These are phyloP conservation scores for Corymbia maculata DNA, from an alignment of 345 rosid species.

Conservation along the genomic window DNA sequence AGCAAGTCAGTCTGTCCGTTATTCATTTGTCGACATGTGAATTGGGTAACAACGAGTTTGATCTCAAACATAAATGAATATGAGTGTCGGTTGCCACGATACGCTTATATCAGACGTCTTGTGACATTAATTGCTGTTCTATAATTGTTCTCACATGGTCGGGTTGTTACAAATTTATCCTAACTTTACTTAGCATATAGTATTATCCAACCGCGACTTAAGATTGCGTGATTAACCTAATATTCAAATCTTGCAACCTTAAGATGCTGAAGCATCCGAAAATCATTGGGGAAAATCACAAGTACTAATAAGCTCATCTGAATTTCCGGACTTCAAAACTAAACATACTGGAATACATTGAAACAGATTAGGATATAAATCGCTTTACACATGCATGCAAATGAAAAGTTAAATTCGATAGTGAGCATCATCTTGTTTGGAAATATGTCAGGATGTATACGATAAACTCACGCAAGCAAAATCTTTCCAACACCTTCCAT, in stretches of 20 bases:
- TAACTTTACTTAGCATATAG: not conserved
- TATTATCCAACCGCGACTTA: not conserved
- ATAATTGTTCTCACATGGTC: not conserved
- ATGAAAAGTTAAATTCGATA: not conserved
- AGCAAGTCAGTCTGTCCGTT: not conserved
- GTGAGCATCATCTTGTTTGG: not conserved
- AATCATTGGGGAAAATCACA: not conserved
- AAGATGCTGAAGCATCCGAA: not conserved
- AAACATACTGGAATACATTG: not conserved
- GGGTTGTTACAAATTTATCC: not conserved
- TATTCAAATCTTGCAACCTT: not conserved
- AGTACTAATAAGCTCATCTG: not conserved
- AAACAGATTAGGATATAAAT: not conserved
- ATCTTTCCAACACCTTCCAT: not conserved
- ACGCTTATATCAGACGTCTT: not conserved
- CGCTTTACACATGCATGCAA: not conserved
- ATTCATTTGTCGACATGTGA: not conserved
- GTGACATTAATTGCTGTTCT: not conserved
- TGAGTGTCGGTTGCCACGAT: not conserved
- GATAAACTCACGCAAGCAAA: not conserved
- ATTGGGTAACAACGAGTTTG: not conserved
- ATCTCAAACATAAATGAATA: not conserved
- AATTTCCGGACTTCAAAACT: not conserved
- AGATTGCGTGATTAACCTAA: not conserved
- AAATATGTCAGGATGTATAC: not conserved